phyloP scores from a whole-genome alignment of 2,329 filamentous ascomycete genomes.

The Diaporthe eres region DNA sequence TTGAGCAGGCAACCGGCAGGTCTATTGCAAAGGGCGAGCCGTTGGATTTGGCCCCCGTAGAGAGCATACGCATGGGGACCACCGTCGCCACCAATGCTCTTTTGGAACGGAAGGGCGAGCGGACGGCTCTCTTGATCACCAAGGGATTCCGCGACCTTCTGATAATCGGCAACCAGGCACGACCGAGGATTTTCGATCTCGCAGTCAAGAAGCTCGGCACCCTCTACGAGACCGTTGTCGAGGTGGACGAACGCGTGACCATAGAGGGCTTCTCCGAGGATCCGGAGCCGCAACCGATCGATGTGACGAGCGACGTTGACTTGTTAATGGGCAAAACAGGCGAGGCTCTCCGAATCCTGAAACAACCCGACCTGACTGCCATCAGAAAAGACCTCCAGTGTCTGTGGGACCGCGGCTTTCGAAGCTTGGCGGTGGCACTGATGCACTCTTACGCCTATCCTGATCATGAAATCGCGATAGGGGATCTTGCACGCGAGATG shows the following conservation, averaged over 20 bases:
- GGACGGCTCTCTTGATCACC: conserved; percentile 42
- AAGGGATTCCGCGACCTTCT: conserved; percentile 42
- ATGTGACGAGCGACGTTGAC: conserved; percentile 7
- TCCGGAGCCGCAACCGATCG: conserved; percentile 23
- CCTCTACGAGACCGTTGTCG: conserved; percentile 42
- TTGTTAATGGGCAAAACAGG: conserved; percentile 75
- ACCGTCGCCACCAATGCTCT: conserved; percentile 56
- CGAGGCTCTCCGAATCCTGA: conserved; percentile 75
- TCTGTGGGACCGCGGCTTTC: conserved; percentile 71
- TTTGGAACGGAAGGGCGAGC: conserved; percentile 41
- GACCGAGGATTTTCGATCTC: conserved; percentile 40
- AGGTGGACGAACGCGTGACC: conserved; percentile 42
- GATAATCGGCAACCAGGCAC: conserved; percentile 41
- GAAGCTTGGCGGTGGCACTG: conserved; percentile 77
- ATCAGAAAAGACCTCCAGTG: conserved; percentile 69
- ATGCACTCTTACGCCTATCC: conserved; percentile 82
- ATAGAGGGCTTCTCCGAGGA: conserved; percentile 40
- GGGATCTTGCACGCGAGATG: conserved; percentile 73
- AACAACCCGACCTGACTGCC: conserved; percentile 64
- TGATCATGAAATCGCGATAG: conserved; percentile 75
- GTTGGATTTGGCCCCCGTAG: conserved; percentile 30
- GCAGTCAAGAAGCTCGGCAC: conserved; percentile 37
- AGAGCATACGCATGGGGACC: conserved; percentile 64
- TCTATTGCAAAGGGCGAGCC: conserved; percentile 24
- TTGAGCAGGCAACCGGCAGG: conserved; percentile 31